Conservation (phyloP, 2,329 filamentous ascomycete species). For the Colletotrichum sp. region DNA sequence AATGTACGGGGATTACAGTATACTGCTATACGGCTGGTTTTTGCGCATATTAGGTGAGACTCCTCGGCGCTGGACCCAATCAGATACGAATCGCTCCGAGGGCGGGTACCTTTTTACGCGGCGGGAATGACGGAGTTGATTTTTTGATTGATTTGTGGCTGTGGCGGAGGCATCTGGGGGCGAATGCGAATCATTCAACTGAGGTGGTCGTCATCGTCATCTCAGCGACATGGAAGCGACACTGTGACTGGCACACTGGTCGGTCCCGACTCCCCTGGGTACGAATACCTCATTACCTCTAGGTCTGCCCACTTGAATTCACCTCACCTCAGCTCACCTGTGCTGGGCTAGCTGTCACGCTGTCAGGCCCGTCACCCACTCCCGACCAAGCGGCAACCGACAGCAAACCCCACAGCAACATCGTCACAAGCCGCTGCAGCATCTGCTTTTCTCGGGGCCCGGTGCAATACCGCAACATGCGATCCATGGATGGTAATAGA, state of each 20-base stretch:
- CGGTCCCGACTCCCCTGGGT: too few relatives aligned
- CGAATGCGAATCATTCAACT: slow-evolving; percentile 10
- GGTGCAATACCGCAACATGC: background rate
- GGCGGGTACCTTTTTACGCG: background rate
- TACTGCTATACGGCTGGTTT: too few relatives aligned
- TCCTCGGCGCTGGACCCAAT: background rate
- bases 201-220: slow-evolving; percentile 10
- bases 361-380: background rate
- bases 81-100: background rate
- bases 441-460: background rate
- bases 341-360: background rate
- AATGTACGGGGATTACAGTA: background rate
- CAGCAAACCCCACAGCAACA: background rate
- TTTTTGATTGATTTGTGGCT: slow-evolving; percentile 15
- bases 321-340: background rate
- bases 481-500: background rate
- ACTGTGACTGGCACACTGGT: too few relatives aligned
- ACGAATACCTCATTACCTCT: too few relatives aligned
- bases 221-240: background rate
- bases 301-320: background rate
- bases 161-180: slow-evolving; percentile 1
- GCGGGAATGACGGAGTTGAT: background rate
- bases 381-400: background rate
- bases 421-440: background rate
- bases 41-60: background rate